These are phyloP conservation scores for Apiotrichum akiyoshidainum DNA, from an alignment of 1,284 basidiomycete species.

Conservation along the genomic window DNA sequence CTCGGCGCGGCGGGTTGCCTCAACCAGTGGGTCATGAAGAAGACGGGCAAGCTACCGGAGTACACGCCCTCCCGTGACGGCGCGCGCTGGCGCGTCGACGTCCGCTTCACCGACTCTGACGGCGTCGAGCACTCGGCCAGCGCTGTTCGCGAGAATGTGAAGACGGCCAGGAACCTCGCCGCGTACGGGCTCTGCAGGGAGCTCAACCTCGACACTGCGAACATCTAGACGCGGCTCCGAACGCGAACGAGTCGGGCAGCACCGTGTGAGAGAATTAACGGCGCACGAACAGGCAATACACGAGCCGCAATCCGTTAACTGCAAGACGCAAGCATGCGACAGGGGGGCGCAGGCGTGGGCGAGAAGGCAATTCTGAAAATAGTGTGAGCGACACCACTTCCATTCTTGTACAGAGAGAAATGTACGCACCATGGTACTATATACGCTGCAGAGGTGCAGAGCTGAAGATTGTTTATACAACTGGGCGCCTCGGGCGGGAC, in stretches of 20 bases:
- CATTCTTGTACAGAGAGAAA: no score
- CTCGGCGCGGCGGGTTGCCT: constrained; percentile 2
- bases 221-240: neutral
- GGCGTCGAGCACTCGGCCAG: constrained; percentile 16
- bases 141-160: constrained; percentile 32
- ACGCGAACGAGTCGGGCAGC: no score
- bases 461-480: no score
- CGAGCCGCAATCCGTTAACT: no score
- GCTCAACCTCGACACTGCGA: constrained; percentile 17
- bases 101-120: constrained; percentile 3
- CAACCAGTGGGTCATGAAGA: constrained; percentile 7
- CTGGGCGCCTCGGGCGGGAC: no score
- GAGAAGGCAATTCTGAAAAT: neutral
- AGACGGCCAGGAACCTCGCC: constrained; percentile 30
- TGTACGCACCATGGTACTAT: no score
- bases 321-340: no score
- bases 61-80: constrained; percentile 4
- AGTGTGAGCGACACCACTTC: no score
- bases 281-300: neutral
- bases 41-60: constrained; percentile 4
- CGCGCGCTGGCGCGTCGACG: constrained; percentile 6
- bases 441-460: no score
- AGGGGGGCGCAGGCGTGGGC: neutral
- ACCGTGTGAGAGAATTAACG: no score
- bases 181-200: constrained; percentile 34